These are phyloP conservation scores for Lichtheimia ornata DNA, from an alignment of 371 early-diverging fungal species.

Conservation along the genomic window DNA sequence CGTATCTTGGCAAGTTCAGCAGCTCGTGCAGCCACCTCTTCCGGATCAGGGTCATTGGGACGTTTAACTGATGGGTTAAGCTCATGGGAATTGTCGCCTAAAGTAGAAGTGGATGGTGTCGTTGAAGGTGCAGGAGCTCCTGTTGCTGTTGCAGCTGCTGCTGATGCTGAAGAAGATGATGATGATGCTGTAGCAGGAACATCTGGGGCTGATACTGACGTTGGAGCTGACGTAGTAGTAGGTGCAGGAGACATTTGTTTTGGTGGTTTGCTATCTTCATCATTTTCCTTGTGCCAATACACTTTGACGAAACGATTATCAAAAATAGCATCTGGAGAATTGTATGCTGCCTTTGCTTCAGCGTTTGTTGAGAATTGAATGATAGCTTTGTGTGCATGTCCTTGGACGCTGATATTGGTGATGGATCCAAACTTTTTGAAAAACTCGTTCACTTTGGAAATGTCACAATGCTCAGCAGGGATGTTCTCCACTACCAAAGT, in stretches of 20 bases:
- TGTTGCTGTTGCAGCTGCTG: conserved; percentile 17
- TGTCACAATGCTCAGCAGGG: conserved; percentile 62
- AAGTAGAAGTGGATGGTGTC: not conserved
- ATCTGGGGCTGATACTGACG: no score
- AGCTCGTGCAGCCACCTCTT: conserved; percentile 39
- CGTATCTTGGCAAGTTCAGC: conserved; percentile 34
- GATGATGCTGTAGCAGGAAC: no score
- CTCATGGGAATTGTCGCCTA: not conserved
- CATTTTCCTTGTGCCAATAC: conserved; percentile 45
- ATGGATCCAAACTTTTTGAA: conserved; percentile 76
- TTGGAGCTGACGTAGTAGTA: no score
- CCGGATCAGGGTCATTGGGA: conserved; percentile 39
- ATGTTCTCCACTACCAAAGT: conserved; percentile 74
- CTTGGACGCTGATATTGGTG: conserved; percentile 64
- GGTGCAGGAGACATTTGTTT: no score
- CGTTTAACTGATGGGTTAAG: conserved; percentile 1
- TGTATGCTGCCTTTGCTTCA: conserved; percentile 77
- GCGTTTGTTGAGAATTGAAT: conserved; percentile 57
- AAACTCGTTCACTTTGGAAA: conserved; percentile 67
- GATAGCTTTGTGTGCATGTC: conserved; percentile 47
- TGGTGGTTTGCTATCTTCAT: not conserved
- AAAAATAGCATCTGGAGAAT: conserved; percentile 82
- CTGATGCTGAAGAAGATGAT: not conserved
- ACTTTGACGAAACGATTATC: conserved; percentile 89
- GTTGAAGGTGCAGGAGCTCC: conserved; percentile 1